Evolutionary conservation across 2,329 filamentous ascomycete genomes (phyloP).

Genomic region (Fusarium tuaranense): DNA sequence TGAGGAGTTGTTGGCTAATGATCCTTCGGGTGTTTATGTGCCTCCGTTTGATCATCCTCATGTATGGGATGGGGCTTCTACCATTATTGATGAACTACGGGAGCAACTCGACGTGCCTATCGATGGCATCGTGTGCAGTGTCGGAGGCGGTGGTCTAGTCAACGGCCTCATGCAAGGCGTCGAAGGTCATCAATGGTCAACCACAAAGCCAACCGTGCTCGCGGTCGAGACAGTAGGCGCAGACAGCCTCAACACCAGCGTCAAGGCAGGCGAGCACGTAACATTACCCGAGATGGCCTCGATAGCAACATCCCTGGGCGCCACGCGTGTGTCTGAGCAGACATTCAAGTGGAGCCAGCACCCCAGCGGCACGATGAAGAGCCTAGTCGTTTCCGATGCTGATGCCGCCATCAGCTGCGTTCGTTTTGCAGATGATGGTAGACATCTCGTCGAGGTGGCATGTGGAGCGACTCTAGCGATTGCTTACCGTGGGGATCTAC

Average conservation of each 20-base stretch:
- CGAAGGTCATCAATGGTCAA: conserved; percentile 56
- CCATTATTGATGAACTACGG: conserved; percentile 65
- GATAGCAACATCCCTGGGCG: conserved; percentile 80
- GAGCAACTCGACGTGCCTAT: conserved; percentile 60
- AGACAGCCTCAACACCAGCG: conserved; percentile 73
- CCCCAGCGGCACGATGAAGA: conserved; percentile 50
- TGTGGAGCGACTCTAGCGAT: conserved; percentile 85
- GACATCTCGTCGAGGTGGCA: conserved; percentile 83
- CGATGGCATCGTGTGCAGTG: conserved; percentile 80
- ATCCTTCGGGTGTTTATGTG: conserved; percentile 70
- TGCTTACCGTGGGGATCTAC: conserved; percentile 73
- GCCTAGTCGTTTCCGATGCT: conserved; percentile 58
- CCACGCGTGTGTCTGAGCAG: conserved; percentile 74
- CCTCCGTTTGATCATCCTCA: conserved; percentile 77
- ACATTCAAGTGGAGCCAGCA: conserved; percentile 73
- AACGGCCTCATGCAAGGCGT: conserved; percentile 81
- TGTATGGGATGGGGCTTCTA: conserved; percentile 75
- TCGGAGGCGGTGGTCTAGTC: conserved; percentile 84
- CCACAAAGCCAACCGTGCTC: conserved; percentile 64
- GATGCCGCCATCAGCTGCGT: conserved; percentile 84
- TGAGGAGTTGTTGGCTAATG: conserved; percentile 65
- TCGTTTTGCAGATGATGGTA: conserved; percentile 83
- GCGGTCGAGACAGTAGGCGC: conserved; percentile 83
- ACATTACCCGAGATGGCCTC: conserved; percentile 79
- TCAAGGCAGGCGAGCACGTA: conserved; percentile 67